These are phyloP conservation scores for Diaporthe longicolla DNA, from an alignment of 2,329 filamentous ascomycete species.

Conservation along the genomic window DNA sequence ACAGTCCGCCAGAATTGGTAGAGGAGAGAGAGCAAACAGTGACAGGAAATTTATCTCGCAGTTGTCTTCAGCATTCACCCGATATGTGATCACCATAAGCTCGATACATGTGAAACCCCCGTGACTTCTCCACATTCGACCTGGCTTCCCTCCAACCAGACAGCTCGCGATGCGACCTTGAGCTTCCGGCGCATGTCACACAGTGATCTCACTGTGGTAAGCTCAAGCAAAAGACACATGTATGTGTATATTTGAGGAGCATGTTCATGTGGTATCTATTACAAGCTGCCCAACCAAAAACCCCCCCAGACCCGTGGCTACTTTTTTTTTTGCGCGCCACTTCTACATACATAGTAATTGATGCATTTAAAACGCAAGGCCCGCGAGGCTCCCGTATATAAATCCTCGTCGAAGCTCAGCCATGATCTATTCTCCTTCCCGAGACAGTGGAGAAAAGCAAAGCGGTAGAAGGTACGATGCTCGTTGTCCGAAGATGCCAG, in stretches of 20 bases:
- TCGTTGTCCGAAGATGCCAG: not conserved
- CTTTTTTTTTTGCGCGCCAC: not conserved
- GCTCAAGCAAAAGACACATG: not conserved
- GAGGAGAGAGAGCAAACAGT: not conserved
- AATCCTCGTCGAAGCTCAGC: not conserved
- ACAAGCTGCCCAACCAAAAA: not conserved
- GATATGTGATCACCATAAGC: not conserved
- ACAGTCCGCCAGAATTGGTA: no score
- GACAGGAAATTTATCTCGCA: not conserved
- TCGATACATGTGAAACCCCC: not conserved
- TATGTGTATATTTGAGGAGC: not conserved
- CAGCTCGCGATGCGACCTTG: not conserved
- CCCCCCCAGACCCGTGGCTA: not conserved
- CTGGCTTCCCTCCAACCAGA: not conserved
- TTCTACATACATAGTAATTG: not conserved
- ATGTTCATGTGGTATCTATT: conserved; percentile 8
- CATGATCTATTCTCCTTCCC: not conserved
- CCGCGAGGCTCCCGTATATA: conserved; percentile 16
- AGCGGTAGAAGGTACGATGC: not conserved
- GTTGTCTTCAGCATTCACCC: not conserved
- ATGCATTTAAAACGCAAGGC: conserved; percentile 5
- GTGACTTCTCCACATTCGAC: not conserved
- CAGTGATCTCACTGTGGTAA: not conserved
- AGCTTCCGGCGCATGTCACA: not conserved
- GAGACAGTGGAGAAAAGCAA: not conserved